phyloP scores from a whole-genome alignment of 306 rosid genomes.

The Inga leiocalycina region DNA sequence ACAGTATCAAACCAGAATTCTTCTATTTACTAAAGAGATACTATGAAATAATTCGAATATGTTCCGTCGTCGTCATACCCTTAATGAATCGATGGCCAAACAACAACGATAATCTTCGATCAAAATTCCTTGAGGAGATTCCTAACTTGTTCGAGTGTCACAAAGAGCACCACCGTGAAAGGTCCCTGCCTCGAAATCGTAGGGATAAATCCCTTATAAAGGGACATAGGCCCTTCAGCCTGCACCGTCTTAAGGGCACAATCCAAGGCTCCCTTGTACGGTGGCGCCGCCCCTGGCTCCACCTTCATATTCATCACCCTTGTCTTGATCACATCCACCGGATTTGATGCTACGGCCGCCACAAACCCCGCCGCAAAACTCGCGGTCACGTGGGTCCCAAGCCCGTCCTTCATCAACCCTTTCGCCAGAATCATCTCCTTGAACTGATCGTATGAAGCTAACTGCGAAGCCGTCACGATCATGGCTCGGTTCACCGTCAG shows the following conservation, averaged over 20 bases:
- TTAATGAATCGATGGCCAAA: background rate
- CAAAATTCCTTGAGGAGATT: slow-evolving; percentile 63
- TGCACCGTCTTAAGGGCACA: slow-evolving; percentile 73
- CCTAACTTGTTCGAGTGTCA: slow-evolving; percentile 82
- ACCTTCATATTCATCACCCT: slow-evolving; percentile 92
- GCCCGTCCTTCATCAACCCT: slow-evolving; percentile 66
- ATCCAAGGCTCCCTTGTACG: slow-evolving; percentile 74
- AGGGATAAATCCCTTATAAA: slow-evolving; percentile 84
- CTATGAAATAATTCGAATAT: background rate
- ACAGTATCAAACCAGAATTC: background rate
- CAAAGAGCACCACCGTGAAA: slow-evolving; percentile 82
- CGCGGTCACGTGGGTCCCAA: slow-evolving; percentile 80
- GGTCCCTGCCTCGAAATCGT: slow-evolving; percentile 90
- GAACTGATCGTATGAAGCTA: slow-evolving; percentile 79
- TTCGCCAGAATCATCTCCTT: slow-evolving; percentile 68
- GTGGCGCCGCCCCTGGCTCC: slow-evolving; percentile 54
- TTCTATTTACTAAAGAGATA: background rate
- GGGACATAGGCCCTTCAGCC: slow-evolving; percentile 82
- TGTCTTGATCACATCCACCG: slow-evolving; percentile 89
- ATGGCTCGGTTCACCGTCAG: slow-evolving; percentile 93
- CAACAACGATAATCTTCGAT: background rate
- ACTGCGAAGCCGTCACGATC: slow-evolving; percentile 91
- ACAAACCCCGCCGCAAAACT: slow-evolving; percentile 90
- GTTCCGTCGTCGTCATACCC: background rate
- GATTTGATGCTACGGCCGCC: slow-evolving; percentile 88